Evolutionary conservation across 2,329 filamentous ascomycete genomes (phyloP).

Genomic region (Penicillium sp.): DNA sequence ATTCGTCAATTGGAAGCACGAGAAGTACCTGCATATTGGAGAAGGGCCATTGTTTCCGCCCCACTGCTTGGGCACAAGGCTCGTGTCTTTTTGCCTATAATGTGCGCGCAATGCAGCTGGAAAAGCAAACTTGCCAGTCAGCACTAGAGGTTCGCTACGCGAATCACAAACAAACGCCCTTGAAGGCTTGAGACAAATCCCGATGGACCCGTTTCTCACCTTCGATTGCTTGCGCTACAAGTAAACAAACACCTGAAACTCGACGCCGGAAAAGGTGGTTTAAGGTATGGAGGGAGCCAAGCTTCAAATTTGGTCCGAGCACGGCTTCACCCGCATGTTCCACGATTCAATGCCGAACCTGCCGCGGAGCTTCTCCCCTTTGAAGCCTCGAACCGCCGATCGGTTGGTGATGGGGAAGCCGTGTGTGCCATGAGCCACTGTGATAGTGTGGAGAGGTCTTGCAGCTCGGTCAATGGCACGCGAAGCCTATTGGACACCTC

Average conservation of each 20-base stretch:
- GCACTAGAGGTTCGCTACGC: background rate
- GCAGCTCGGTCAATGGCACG: constrained; percentile 10
- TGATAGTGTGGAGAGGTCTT: constrained; percentile 25
- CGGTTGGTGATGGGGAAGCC: background rate
- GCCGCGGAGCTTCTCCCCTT: constrained; percentile 14
- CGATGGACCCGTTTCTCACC: background rate
- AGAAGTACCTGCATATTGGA: background rate
- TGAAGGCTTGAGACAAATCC: background rate
- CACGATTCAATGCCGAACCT: constrained; percentile 9
- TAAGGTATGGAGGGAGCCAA: background rate
- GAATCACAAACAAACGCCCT: constrained; percentile 11
- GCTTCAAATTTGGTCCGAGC: constrained; percentile 11
- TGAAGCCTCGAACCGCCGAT: constrained; percentile 16
- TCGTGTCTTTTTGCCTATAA: constrained; percentile 12
- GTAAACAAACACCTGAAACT: background rate
- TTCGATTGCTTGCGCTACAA: background rate
- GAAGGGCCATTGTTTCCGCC: background rate
- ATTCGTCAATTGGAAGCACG: background rate
- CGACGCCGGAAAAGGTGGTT: background rate
- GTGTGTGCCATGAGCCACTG: background rate
- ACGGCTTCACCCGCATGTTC: constrained; percentile 1
- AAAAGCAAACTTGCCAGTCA: constrained; percentile 6
- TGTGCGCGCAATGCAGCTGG: background rate
- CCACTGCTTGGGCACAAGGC: constrained; percentile 12
- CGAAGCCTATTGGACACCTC: constrained; percentile 11